Percentiles rank a stretch among this genome's conserved stretches.
Conservation (phyloP, 2,329 filamentous ascomycete genomes). For the Sclerotinia glacialis region DNA sequence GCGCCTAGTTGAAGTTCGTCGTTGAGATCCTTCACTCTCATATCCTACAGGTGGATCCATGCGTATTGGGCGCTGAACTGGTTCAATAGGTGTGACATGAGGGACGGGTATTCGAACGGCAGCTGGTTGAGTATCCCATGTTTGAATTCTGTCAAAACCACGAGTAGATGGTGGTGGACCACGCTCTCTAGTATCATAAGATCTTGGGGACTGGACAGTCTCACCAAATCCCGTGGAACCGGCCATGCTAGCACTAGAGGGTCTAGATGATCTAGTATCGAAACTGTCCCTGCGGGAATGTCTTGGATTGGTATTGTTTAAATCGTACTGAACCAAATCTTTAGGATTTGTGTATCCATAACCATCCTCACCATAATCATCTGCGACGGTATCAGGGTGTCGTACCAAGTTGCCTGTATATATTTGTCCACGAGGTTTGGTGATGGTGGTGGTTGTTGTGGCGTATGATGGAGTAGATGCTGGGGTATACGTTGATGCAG, state of each 20-base stretch:
- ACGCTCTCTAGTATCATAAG: constrained; percentile 44
- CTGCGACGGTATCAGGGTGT: constrained; percentile 44
- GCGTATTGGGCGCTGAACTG: constrained; percentile 32
- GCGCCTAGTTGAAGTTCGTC: constrained; percentile 36
- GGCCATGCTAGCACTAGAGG: constrained; percentile 35
- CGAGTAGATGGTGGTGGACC: constrained; percentile 66
- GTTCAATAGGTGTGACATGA: constrained; percentile 34
- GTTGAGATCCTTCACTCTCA: constrained; percentile 37
- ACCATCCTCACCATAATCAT: constrained; percentile 57
- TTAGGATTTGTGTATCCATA: constrained; percentile 64
- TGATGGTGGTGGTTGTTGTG: constrained; percentile 12
- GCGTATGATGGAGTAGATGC: constrained; percentile 26
- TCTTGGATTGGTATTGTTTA: constrained; percentile 49
- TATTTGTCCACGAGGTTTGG: constrained; percentile 29
- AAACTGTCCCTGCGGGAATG: constrained; percentile 53
- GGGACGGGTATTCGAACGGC: constrained; percentile 45
- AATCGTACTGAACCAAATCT: constrained; percentile 60
- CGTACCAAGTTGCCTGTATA: constrained; percentile 37
- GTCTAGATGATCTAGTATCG: constrained; percentile 42
- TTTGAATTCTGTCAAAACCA: constrained; percentile 65
- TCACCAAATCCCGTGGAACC: constrained; percentile 32
- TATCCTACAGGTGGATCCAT: constrained; percentile 29
- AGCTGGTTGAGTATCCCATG: constrained; percentile 46
- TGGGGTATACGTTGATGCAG: background rate
- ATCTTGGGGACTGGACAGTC: constrained; percentile 28